These are phyloP conservation scores for Ochetophila trinervis DNA, from an alignment of 306 rosid species.

Conservation along the genomic window DNA sequence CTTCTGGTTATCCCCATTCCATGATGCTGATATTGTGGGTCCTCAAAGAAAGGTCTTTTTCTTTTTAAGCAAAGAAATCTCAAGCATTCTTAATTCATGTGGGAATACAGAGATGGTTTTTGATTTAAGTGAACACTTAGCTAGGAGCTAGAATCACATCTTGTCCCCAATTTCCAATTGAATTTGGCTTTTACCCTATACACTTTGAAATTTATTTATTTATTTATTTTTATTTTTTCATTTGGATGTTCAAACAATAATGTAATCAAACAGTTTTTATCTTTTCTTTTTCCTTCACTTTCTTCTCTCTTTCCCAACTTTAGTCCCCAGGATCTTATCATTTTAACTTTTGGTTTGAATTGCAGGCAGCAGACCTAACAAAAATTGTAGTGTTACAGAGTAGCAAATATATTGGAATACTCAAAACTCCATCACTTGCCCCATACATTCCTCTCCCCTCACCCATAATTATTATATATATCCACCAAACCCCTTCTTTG, in stretches of 20 bases:
- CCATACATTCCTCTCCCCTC: conserved; percentile 88
- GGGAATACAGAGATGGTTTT: conserved; percentile 21
- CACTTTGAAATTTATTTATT: no score
- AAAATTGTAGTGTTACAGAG: conserved; percentile 51
- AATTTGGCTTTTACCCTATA: conserved; percentile 29
- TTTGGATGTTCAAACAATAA: conserved; percentile 26
- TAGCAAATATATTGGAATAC: conserved; percentile 42
- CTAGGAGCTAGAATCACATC: conserved; percentile 25
- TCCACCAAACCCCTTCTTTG: background rate
- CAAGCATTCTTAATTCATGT: conserved; percentile 19
- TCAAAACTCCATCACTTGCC: conserved; percentile 67
- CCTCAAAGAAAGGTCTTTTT: conserved; percentile 16
- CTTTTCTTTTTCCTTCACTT: background rate
- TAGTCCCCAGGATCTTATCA: conserved; percentile 51
- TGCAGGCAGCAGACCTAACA: conserved; percentile 53
- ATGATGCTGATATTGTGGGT: conserved; percentile 57
- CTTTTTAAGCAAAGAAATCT: conserved; percentile 9
- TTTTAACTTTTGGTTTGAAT: conserved; percentile 48
- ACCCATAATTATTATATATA: conserved; percentile 20
- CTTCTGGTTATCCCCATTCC: conserved; percentile 49
- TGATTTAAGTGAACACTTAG: conserved; percentile 22
- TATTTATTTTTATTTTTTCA: conserved; percentile 21
- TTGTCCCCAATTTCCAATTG: conserved; percentile 38
- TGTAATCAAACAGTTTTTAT: conserved; percentile 18
- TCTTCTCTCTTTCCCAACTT: conserved; percentile 14